Percentiles rank a stretch among this genome's conserved stretches.
These are phyloP conservation scores for Fraxinus americana DNA, from an alignment of 257 asterid species.

Conservation along the genomic window DNA sequence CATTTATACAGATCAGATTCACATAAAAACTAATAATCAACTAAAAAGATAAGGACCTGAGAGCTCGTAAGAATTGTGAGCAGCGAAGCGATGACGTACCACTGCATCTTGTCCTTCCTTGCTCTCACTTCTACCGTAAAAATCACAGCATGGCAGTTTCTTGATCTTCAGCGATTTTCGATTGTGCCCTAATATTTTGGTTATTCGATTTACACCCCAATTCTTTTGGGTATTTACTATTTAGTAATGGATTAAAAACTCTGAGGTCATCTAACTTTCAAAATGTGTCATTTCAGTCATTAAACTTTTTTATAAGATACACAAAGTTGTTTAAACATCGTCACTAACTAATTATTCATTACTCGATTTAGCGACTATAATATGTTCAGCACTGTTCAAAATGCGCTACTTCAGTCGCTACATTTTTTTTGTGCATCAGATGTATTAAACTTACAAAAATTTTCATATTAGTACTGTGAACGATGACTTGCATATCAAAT, in stretches of 20 bases:
- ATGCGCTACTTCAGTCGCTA: neutral
- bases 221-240: neutral
- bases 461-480: no score
- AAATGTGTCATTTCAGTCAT: neutral
- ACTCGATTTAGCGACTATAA: neutral
- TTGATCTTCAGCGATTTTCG: neutral
- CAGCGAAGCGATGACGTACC: conserved; percentile 91
- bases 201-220: neutral
- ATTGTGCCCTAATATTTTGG: neutral
- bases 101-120: conserved; percentile 60
- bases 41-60: conserved; percentile 54
- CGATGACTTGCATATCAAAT: no score
- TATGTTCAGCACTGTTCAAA: neutral
- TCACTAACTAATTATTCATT: neutral
- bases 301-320: no score
- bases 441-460: no score
- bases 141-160: neutral
- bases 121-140: conserved; percentile 6
- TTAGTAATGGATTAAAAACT: no score
- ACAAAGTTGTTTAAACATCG: no score
- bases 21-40: neutral
- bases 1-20: neutral
- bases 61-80: conserved; percentile 96
- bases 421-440: no score
- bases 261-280: neutral